Base-by-base conservation (phyloP, 2,329 filamentous ascomycete species). In the Lojkania enalia region DNA sequence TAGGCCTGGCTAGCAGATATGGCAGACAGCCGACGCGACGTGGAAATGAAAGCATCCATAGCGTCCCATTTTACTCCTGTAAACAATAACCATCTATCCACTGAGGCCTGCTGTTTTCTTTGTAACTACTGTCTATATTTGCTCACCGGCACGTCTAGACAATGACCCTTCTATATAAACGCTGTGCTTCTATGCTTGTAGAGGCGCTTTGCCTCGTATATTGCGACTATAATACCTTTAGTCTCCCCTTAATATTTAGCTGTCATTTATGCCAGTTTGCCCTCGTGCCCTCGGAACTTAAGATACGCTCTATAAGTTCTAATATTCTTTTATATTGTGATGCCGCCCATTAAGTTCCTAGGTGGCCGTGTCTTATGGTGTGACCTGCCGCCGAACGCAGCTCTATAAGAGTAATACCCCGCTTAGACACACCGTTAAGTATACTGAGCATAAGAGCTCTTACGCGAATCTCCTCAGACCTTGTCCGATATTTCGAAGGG, bases 401-500 rank as follows among this genome's bases (percentile, higher is more conserved):
- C 40, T 49, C 29, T 29, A 42, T 40, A 21, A 45, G 42, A 39
- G 39, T 43, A 27, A 52, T 49, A 42, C 42, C 49, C 46, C 42
- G 39, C 46, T 46, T 37, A 29, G 9, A 38, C 46, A 43, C 20
- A 36, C 46, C 37, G 15, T 40, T 21, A 36, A 25, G 31, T 42
- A 21, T 53, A 50, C 46, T 47, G 15, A 47, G 44, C 39, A 48
- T 53, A 20, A 48, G 48, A 51, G 42, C 44, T 52, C 47, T 45
- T 33, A 7, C 40, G 33, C 38, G 46, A 42, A 50, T 48, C 64
- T 69, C 61, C 64, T 70, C 40, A 52, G 49, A 52, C 49, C 38
- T 52, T 52, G 32, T 52, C 36, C 14, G 27, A 27, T 52, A 23
- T 47, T 37, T 47, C 33, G 30, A 35, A 35, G 39, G 30, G 38